Evolutionary conservation across 352 stramenopile genomes (phyloP), one percentile per base, ranked within the genome.

Genomic region (Phytophthora idaei): DNA sequence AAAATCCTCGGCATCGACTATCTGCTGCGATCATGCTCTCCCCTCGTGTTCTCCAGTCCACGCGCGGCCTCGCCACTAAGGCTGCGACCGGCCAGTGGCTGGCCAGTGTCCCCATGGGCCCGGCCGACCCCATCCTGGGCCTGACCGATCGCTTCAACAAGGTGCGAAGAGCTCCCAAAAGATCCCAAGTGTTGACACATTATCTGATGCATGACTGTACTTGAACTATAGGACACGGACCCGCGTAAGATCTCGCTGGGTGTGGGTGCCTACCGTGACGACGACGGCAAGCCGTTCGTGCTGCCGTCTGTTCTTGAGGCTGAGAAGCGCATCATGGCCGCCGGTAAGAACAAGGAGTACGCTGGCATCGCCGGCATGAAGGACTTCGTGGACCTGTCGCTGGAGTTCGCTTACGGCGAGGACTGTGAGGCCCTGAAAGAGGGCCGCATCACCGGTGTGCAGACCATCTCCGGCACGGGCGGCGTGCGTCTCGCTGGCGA

Each of bases 391-490:
- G 82, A 98, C 57, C 76, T 98, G 46, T 97, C 97, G 55, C 78
- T 99, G 27, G 72, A 97, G 71, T 96, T 99, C 76, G 97, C 89
- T 1, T 99, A 99, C 75, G 98, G 97, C n/a, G 91, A 98, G 9
- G 88, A 99, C 77, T 97, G 76, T 47, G 57, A 87, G 71, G 76
- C 88, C 31, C 81, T 99, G 28, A 80, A 95, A 61, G 93, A 97
- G 45, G 91, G 93, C 61, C 88, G 93, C 51, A 72, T 99, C 60
- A 91, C 97, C 32, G 97, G 96, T 57, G 94, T 99, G 56, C 97
- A 98, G 89, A 98, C 97, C 45, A 95, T 99, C 45, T 99, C 97
- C 2, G 98, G 98, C 57, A 99, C 98, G 42, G 98, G 98, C 61
- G 97, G 96, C 32, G 94, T 98, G 58, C 94, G 98, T 66, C 90